Evolutionary conservation across 108 stramenopile genomes (phyloP), one percentile per base, ranked within the genome.

Genomic region (Skeletonema marinoi): DNA sequence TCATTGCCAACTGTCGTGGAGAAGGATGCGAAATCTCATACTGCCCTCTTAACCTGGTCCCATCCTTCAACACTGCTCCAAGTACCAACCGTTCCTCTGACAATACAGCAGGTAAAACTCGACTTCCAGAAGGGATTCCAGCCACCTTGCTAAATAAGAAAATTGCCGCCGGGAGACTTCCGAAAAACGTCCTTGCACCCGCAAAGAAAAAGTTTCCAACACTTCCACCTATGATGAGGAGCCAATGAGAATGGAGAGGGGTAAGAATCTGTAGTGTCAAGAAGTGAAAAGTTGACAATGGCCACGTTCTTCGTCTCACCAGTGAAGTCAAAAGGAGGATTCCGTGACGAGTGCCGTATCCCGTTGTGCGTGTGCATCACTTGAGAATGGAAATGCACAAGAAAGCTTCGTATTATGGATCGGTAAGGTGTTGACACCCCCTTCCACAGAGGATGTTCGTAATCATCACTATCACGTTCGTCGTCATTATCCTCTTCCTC

Each of bases 181-280:
- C 67, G 17, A 85, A 85, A 51, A 85, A 85, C 0, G 69, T 78
- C 4, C 85, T 54, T 6, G 85, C 81, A 17, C 85, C 85, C 6
- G 85, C 81, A 50, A 81, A 85, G 48, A 81, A 81, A 64, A 85
- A 81, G 35, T 85, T 81, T 5, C 80, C 80, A 3, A 82, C 70
- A 10, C 60, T 64, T 3, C 85, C 85, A 17, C n/a, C n/a, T n/a
- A n/a, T n/a, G n/a, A n/a, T n/a, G n/a, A n/a, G n/a, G n/a, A n/a
- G n/a, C n/a, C n/a, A n/a, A n/a, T n/a, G n/a, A n/a, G n/a, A n/a
- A n/a, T n/a, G n/a, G n/a, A n/a, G n/a, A n/a, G n/a, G n/a, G n/a
- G n/a, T n/a, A n/a, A n/a, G n/a, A n/a, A n/a, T n/a, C n/a, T n/a
- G n/a, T n/a, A n/a, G n/a, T n/a, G n/a, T n/a, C n/a, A n/a, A n/a